Base-by-base conservation (phyloP, 148 eudicot species). In the Chenopodium album region DNA sequence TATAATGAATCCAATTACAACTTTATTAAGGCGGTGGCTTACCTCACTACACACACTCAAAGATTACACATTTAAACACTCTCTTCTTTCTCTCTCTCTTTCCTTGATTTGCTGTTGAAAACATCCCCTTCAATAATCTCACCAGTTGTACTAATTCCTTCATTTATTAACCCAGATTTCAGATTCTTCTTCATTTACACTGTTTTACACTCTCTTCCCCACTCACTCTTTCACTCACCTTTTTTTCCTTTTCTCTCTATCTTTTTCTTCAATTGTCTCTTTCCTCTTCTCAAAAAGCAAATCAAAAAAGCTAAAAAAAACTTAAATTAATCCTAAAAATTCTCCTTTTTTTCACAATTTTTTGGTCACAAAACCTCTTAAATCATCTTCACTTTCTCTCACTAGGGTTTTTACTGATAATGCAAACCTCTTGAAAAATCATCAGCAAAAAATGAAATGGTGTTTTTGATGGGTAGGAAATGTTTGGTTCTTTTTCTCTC, bases 351-450 rank as follows among this genome's bases (percentile, higher is more conserved):
- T 22, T 66, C 19, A 17, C 31, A 4, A 28, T 31, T 79, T 69
- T 79, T 67, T 26, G 59, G 19, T 34, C 37, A 79, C 56, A 20
- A 31, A 52, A 41, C 44, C 44, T 6, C 44, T 41, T 41, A 6
- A 41, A 41, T 74, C 80, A 32, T 46, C 50, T 65, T 79, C 71
- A 81, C 48, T 68, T 72, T 79, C 37, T 81, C 82, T 66, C 26
- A 28, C 76, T 89, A 88, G 92, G 93, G 84, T 91, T 92, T 88
- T 66, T n/a, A 26, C 75, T 82, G 23, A 69, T 78, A 77, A 87
- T 84, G 86, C 84, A 60, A 29, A 41, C 69, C 75, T 80, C 77
- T 28, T 28, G 41, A 75, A 63, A 52, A 10, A 14, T 52, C 56
- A 52, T 12, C 56, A 52, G 1, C 56, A 41, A 41, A 41, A 41